These are phyloP conservation scores for Piedraia hortae DNA, from an alignment of 2,329 filamentous ascomycete genomes.

Conservation along the genomic window DNA sequence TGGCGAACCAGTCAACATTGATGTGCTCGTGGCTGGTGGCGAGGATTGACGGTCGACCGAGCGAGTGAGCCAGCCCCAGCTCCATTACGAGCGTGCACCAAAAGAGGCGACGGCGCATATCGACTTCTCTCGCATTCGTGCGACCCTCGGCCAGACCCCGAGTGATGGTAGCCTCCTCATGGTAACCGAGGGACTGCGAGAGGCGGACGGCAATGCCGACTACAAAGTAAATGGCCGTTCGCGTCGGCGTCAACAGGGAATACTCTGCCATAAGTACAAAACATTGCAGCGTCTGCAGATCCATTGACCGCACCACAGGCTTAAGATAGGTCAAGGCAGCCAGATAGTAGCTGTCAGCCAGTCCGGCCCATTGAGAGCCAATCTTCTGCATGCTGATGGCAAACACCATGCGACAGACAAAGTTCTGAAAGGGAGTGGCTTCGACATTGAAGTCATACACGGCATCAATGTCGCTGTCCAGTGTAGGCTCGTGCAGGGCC, in stretches of 20 bases:
- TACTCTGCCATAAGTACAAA: conserved; percentile 71
- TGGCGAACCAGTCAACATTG: conserved; percentile 61
- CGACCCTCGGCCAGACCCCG: conserved; percentile 30
- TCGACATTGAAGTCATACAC: conserved; percentile 54
- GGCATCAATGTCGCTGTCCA: conserved; percentile 48
- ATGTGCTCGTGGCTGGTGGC: conserved; percentile 58
- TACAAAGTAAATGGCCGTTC: conserved; percentile 80
- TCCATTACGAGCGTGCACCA: conserved; percentile 84
- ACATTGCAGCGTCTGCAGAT: conserved; percentile 72
- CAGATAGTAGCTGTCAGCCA: conserved; percentile 86
- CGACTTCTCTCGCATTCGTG: conserved; percentile 46
- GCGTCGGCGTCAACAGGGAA: conserved; percentile 70
- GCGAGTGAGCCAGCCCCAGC: conserved; percentile 57
- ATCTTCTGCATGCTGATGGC: conserved; percentile 88
- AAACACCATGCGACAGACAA: conserved; percentile 70
- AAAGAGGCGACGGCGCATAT: conserved; percentile 66
- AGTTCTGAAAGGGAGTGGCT: conserved; percentile 47
- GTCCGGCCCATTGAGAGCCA: conserved; percentile 64
- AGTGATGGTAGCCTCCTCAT: conserved; percentile 67
- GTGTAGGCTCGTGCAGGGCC: conserved; percentile 56
- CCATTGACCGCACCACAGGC: conserved; percentile 59
- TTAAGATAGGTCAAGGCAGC: conserved; percentile 68
- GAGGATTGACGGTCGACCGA: conserved; percentile 67
- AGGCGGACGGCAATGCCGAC: conserved; percentile 68
- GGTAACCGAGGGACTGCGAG: conserved; percentile 65